These are phyloP conservation scores for Vaccinium myrtillus DNA, from an alignment of 148 eudicot genomes.

Conservation along the genomic window DNA sequence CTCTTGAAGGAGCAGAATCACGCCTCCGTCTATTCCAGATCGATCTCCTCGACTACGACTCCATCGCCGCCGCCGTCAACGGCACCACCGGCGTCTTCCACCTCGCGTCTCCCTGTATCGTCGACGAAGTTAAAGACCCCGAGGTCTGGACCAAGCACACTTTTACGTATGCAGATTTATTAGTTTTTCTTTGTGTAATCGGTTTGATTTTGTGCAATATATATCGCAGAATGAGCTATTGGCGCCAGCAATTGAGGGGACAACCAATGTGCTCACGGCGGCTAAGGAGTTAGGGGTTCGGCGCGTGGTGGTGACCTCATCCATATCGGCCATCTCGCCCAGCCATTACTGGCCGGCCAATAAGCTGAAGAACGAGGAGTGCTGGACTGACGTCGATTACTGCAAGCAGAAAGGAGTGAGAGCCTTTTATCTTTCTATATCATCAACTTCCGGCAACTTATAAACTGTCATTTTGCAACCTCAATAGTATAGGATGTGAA, in stretches of 20 bases:
- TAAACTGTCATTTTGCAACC: background rate
- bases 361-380: constrained; percentile 59
- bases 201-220: background rate
- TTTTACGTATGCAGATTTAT: background rate
- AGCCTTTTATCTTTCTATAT: background rate
- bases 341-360: constrained; percentile 75
- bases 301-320: constrained; percentile 90
- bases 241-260: constrained; percentile 84
- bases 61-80: constrained; percentile 53
- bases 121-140: constrained; percentile 61
- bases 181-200: background rate
- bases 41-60: constrained; percentile 72
- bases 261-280: constrained; percentile 67
- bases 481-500: background rate
- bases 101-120: constrained; percentile 77
- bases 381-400: constrained; percentile 85
- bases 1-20: constrained; percentile 70
- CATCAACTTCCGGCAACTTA: background rate
- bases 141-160: constrained; percentile 33
- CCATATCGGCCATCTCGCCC: constrained; percentile 66
- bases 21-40: constrained; percentile 71
- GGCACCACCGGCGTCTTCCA: constrained; percentile 77
- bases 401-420: constrained; percentile 62
- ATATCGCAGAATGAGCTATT: constrained; percentile 47
- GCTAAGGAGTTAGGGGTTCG: constrained; percentile 71